These are phyloP conservation scores for Lactifluus piperatus DNA, from an alignment of 768 basidiomycete genomes.

Conservation along the genomic window DNA sequence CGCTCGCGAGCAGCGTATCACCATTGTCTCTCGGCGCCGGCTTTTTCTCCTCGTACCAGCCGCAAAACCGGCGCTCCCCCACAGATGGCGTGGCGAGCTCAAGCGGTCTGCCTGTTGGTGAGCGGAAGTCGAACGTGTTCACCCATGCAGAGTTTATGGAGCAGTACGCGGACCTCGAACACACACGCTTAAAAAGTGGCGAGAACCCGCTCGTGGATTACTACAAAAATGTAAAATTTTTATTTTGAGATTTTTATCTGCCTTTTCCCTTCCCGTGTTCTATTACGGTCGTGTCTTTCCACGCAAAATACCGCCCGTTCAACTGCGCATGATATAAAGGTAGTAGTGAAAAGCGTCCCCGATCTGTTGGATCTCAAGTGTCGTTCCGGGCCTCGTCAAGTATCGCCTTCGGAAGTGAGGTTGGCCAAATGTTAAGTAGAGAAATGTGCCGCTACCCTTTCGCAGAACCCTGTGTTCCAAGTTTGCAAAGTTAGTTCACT, in stretches of 20 bases:
- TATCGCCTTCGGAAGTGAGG: conserved; percentile 78
- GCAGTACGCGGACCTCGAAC: conserved; percentile 68
- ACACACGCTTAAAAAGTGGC: conserved; percentile 67
- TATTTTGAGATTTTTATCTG: conserved; percentile 47
- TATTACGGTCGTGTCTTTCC: background rate
- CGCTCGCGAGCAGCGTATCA: conserved; percentile 42
- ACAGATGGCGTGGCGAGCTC: conserved; percentile 65
- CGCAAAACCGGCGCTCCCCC: conserved; percentile 48
- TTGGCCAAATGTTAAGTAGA: conserved; percentile 84
- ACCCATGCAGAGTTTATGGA: conserved; percentile 84
- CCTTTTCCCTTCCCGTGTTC: background rate
- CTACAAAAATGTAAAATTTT: conserved; percentile 89
- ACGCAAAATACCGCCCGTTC: background rate
- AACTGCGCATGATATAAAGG: conserved; percentile 54
- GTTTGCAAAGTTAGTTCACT: background rate
- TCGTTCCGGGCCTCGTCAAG: conserved; percentile 46
- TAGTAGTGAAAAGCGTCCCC: conserved; percentile 84
- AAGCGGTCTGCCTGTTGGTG: conserved; percentile 72
- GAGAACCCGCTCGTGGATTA: conserved; percentile 86
- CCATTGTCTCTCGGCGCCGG: conserved; percentile 45
- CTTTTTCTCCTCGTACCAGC: conserved; percentile 65
- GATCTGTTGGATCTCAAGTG: conserved; percentile 56
- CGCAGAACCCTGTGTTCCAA: conserved; percentile 46
- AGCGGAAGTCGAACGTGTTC: conserved; percentile 75
- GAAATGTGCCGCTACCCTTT: conserved; percentile 47